These are phyloP conservation scores for Russula griseocarnosa DNA, from an alignment of 768 basidiomycete species.

Conservation along the genomic window DNA sequence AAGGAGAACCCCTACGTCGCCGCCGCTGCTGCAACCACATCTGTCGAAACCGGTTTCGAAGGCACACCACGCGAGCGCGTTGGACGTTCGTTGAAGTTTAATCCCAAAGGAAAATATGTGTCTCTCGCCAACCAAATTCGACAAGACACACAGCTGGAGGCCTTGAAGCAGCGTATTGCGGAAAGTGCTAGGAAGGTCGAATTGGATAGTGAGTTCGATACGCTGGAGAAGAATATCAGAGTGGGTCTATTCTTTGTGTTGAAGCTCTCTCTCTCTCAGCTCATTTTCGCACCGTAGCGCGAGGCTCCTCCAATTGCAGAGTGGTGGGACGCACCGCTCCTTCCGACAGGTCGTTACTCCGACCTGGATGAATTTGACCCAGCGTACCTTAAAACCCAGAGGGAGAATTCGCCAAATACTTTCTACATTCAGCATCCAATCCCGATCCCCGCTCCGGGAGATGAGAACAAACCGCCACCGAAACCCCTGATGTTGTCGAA, in stretches of 20 bases:
- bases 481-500: conserved; percentile 91
- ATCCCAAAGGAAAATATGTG: conserved; percentile 89
- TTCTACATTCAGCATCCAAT: conserved; percentile 96
- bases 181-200: conserved; percentile 92
- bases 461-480: conserved; percentile 71
- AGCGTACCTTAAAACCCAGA: conserved; percentile 59
- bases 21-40: conserved; percentile 40
- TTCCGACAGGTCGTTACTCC: conserved; percentile 76
- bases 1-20: conserved; percentile 82
- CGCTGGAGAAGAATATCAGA: conserved; percentile 84
- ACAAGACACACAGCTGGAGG: conserved; percentile 79
- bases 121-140: conserved; percentile 66
- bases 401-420: conserved; percentile 69
- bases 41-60: conserved; percentile 64
- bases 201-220: conserved; percentile 87
- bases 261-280: not conserved
- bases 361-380: conserved; percentile 58
- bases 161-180: conserved; percentile 86
- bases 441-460: conserved; percentile 85
- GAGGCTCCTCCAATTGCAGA: conserved; percentile 85
- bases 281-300: conserved; percentile 45
- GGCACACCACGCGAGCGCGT: conserved; percentile 67
- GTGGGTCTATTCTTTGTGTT: conserved; percentile 40
- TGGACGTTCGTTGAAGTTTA: conserved; percentile 76
- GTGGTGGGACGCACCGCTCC: conserved; percentile 94